Conservation (phyloP, 345 rosid species). For the Zanthoxylum bungeanum region DNA sequence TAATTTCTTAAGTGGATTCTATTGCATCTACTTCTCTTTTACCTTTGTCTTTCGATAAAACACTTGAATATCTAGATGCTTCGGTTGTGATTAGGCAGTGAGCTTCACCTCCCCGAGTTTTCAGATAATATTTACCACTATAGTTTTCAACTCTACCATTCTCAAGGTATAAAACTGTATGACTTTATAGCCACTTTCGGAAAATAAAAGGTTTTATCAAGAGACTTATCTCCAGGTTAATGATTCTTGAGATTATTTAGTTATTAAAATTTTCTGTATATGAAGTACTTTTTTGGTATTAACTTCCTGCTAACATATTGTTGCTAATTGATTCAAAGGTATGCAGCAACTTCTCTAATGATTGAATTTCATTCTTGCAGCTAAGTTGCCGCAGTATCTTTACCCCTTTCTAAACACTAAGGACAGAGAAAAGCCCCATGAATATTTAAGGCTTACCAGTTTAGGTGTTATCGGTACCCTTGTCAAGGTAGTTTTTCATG, state of each 20-base stretch:
- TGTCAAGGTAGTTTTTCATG: conserved; percentile 40
- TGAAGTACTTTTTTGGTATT: not conserved
- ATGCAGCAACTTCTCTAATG: conserved; percentile 9
- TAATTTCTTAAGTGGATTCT: not conserved
- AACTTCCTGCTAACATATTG: not conserved
- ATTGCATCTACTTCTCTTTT: too few relatives aligned
- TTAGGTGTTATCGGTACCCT: conserved; percentile 62
- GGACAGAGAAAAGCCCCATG: conserved; percentile 34
- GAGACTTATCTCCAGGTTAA: not conserved
- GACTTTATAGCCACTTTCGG: not conserved
- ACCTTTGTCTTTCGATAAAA: too few relatives aligned
- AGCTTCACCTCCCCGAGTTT: not conserved
- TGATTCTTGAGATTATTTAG: not conserved
- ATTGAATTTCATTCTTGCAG: conserved; percentile 32
- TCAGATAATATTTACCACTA: not conserved
- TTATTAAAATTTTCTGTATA: not conserved
- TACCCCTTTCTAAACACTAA: conserved; percentile 41
- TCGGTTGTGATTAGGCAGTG: not conserved
- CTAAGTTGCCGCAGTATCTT: conserved; percentile 41
- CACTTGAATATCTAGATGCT: not conserved
- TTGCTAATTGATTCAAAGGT: not conserved
- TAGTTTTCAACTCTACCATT: not conserved
- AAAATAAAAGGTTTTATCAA: too few relatives aligned
- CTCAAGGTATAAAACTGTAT: not conserved
- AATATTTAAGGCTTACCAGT: conserved; percentile 50